phyloP scores from a whole-genome alignment of 148 eudicot species.

The Camellia lanceoleosa region DNA sequence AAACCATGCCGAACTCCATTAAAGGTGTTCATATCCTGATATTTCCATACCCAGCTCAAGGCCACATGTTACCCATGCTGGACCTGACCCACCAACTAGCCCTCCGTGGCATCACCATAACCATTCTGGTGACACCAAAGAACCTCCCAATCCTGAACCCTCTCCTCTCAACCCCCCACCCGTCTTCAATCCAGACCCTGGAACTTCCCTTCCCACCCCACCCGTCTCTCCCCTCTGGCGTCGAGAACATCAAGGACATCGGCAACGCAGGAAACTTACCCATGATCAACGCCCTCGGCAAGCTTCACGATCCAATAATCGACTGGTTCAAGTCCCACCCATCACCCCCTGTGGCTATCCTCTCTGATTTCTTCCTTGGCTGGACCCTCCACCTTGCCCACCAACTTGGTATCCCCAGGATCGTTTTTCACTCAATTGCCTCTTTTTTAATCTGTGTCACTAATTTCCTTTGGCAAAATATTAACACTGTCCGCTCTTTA shows the following conservation, averaged over 20 bases:
- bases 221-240: slow-evolving; percentile 47
- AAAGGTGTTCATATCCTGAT: slow-evolving; percentile 3
- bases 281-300: slow-evolving; percentile 38
- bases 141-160: slow-evolving; percentile 12
- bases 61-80: slow-evolving; percentile 19
- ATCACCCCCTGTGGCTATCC: slow-evolving; percentile 48
- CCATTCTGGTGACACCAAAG: slow-evolving; percentile 22
- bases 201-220: slow-evolving; percentile 44
- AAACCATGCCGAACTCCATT: neutral
- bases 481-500: slow-evolving; percentile 1
- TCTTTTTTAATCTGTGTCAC: slow-evolving; percentile 20
- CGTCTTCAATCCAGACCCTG: slow-evolving; percentile 11
- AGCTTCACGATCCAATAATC: slow-evolving; percentile 40
- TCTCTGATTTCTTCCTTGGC: slow-evolving; percentile 75
- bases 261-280: slow-evolving; percentile 47
- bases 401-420: slow-evolving; percentile 40
- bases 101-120: slow-evolving; percentile 11
- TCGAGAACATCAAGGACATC: slow-evolving; percentile 53
- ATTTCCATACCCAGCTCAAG: slow-evolving; percentile 22
- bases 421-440: slow-evolving; percentile 42
- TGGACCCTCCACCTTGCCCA: slow-evolving; percentile 45
- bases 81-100: slow-evolving; percentile 19
- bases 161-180: slow-evolving; percentile 12
- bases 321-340: slow-evolving; percentile 48
- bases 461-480: slow-evolving; percentile 20